Evolutionary conservation across 495 filamentous ascomycete genomes (phyloP).

Genomic region (Cenococcum geophilum): DNA sequence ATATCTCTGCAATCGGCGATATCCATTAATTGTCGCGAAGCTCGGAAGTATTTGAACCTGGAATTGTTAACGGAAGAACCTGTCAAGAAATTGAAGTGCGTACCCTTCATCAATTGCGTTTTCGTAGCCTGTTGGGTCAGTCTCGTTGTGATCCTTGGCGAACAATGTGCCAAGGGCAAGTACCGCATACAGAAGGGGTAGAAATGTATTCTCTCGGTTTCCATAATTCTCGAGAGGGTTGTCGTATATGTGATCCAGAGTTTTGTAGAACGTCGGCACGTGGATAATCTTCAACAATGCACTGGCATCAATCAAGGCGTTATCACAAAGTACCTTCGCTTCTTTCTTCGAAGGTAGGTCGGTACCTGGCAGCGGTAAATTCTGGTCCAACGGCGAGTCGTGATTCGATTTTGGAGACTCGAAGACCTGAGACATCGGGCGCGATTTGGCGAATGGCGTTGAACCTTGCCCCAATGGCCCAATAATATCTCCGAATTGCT

Average conservation of each 20-base stretch:
- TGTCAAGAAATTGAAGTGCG: slow-evolving; percentile 1
- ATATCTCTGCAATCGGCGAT: slow-evolving; percentile 89
- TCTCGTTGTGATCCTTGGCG: slow-evolving; percentile 44
- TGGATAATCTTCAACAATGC: slow-evolving; percentile 83
- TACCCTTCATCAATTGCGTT: slow-evolving; percentile 76
- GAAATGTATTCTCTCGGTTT: slow-evolving; percentile 69
- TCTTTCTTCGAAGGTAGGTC: slow-evolving; percentile 61
- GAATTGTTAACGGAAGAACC: slow-evolving; percentile 7
- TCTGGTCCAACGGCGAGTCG: slow-evolving; percentile 53
- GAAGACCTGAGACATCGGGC: slow-evolving; percentile 48
- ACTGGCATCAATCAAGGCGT: slow-evolving; percentile 77
- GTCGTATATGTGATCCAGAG: slow-evolving; percentile 74
- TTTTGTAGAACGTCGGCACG: slow-evolving; percentile 72
- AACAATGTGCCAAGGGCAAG: slow-evolving; percentile 87
- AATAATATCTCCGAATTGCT: slow-evolving; percentile 70
- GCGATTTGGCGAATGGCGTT: slow-evolving; percentile 37
- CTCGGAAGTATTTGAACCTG: slow-evolving; percentile 80
- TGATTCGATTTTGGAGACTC: slow-evolving; percentile 66
- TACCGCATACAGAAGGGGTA: slow-evolving; percentile 77
- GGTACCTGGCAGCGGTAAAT: slow-evolving; percentile 7
- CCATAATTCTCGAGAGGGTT: slow-evolving; percentile 60
- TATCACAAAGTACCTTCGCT: slow-evolving; percentile 63
- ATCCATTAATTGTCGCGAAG: slow-evolving; percentile 73
- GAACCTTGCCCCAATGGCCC: slow-evolving; percentile 39
- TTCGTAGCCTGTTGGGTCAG: slow-evolving; percentile 58